Evolutionary conservation across 176 grass and related monocot species (phyloP), one percentile per base, ranked within the genome.

Genomic region (Rhynchospora breviuscula): DNA sequence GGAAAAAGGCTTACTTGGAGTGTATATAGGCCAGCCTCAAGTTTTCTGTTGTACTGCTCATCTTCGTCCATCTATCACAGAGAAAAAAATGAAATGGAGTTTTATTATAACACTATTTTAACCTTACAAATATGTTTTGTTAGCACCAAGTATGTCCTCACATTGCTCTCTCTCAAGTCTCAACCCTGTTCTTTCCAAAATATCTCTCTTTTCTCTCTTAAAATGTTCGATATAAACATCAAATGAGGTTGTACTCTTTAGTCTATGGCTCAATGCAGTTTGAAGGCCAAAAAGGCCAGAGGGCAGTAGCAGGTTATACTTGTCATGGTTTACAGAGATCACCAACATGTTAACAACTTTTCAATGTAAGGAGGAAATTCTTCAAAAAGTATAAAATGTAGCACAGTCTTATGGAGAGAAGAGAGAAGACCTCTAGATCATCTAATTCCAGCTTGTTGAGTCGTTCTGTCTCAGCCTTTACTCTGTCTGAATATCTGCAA

Each of bases 401-500:
- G 25, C 51, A 77, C 13, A 75, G 70, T 60, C 66, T 4, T 53
- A 57, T 57, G 47, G 31, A 79, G 56, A 84, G 4, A 81, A 70
- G 81, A 53, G 25, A 51, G 82, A 71, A 8, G 31, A 94, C 95
- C 95, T 98, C 95, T 85, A 94, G 66, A 91, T 98, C 92, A 33
- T 98, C 95, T 56, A 98, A 82, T 72, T 98, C 92, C 45, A 98
- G 89, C 53, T 59, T 84, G 47, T 94, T 87, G 6, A 98, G 80
- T 79, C 87, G 87, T 86, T 98, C 81, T 56, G 84, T 85, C 82
- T 94, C 95, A 82, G 89, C 84, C 81, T 90, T 94, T 73, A 98
- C 92, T 88, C 95, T 94, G n/a, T 98, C 89, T 40, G 95, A 94
- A 87, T 98, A 98, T 87, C 95, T 98, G 69, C 68, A 91, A 17